Evolutionary conservation across 169 alveolate species (phyloP).

Genomic region (Plasmodium vivax): DNA sequence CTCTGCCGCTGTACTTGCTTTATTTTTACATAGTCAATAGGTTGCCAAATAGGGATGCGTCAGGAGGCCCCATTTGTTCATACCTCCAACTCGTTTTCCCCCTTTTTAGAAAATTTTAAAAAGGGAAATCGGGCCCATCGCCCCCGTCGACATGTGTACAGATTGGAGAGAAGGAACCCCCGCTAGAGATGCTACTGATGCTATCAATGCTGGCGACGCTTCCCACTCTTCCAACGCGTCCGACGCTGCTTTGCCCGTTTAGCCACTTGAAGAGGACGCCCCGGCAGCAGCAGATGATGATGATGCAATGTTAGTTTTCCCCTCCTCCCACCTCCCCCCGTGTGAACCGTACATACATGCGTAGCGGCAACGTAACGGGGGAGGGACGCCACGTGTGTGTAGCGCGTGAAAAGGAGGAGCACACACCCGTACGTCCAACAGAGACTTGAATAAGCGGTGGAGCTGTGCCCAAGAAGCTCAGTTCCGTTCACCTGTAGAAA

Average conservation of each 20-base stretch:
- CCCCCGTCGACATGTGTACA: background rate
- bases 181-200: background rate
- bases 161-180: background rate
- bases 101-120: background rate
- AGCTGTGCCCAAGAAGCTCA: background rate
- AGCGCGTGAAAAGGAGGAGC: background rate
- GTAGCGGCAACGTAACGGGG: background rate
- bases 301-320: background rate
- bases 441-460: background rate
- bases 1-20: background rate
- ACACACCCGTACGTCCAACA: background rate
- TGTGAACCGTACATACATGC: background rate
- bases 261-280: background rate
- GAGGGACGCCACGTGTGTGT: background rate
- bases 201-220: background rate
- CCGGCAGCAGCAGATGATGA: background rate
- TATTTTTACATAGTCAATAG: background rate
- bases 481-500: background rate
- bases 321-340: background rate
- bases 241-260: background rate
- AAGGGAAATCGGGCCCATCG: background rate
- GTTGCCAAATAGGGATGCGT: background rate
- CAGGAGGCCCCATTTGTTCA: background rate
- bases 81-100: background rate
- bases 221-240: too few species aligned